These are phyloP conservation scores for Aspergillus udagawae DNA, from an alignment of 2,329 filamentous ascomycete species.

Conservation along the genomic window DNA sequence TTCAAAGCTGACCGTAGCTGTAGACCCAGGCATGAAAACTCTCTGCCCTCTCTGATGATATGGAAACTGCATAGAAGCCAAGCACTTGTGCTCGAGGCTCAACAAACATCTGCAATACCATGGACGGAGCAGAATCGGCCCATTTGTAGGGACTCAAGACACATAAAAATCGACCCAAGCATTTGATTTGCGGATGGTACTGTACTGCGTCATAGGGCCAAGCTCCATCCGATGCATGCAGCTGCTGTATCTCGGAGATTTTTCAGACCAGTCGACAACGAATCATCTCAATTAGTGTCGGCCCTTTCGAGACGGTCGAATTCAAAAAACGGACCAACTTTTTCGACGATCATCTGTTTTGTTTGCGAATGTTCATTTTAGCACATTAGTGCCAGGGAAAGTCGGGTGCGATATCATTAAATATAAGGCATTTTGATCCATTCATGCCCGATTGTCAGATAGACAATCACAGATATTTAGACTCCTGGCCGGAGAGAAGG, in stretches of 20 bases:
- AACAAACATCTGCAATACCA: neutral
- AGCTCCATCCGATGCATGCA: neutral
- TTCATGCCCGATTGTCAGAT: neutral
- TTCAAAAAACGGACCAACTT: neutral
- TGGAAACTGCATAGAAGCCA: neutral
- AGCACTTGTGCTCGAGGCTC: neutral
- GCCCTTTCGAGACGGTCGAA: neutral
- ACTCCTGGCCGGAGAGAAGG: conserved; percentile 64
- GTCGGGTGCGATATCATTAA: neutral
- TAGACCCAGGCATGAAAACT: neutral
- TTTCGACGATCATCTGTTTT: neutral
- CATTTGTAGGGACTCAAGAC: neutral
- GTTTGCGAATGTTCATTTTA: neutral
- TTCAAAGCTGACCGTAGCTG: neutral
- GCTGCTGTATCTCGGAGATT: neutral
- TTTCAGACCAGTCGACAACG: neutral
- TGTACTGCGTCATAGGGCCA: neutral
- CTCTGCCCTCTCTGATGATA: neutral
- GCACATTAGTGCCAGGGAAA: neutral
- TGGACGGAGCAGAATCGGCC: neutral
- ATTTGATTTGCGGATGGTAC: neutral
- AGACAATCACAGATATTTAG: conserved; percentile 12
- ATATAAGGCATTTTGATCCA: neutral
- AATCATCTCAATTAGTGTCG: neutral
- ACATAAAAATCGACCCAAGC: neutral